Evolutionary conservation across 768 basidiomycete genomes (phyloP).

Genomic region (Tulasnella sp.): DNA sequence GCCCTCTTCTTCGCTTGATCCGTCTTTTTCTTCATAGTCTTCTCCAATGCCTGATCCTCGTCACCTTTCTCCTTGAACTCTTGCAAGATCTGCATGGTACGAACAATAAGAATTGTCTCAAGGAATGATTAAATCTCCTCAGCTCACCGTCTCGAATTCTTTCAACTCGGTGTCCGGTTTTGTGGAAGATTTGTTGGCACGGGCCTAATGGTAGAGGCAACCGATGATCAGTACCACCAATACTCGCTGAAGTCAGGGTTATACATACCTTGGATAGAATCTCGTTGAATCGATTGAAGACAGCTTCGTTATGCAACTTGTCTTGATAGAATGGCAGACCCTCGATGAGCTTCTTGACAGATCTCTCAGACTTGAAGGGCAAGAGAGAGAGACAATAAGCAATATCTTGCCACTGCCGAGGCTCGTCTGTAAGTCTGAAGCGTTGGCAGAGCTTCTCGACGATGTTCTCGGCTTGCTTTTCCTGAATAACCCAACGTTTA

Average conservation of each 20-base stretch:
- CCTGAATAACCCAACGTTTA: conserved; percentile 42
- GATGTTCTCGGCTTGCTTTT: conserved; percentile 95
- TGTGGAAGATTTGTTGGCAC: conserved; percentile 80
- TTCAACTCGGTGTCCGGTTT: conserved; percentile 89
- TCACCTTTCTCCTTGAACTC: conserved; percentile 73
- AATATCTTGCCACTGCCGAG: conserved; percentile 95
- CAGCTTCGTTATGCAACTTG: conserved; percentile 79
- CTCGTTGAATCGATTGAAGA: conserved; percentile 72
- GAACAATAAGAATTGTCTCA: conserved; percentile 1
- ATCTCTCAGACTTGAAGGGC: conserved; percentile 94
- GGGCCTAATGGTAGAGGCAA: conserved; percentile 38
- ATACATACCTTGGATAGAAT: conserved; percentile 69
- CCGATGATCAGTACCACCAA: not conserved
- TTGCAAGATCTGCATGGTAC: conserved; percentile 55
- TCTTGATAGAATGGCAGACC: conserved; percentile 87
- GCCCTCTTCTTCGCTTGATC: conserved; percentile 65
- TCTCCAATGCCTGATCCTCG: conserved; percentile 84
- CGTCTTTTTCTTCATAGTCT: conserved; percentile 69
- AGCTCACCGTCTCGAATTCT: conserved; percentile 74
- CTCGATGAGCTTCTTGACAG: conserved; percentile 92
- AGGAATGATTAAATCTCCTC: conserved; percentile 16
- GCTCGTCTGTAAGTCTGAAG: conserved; percentile 75
- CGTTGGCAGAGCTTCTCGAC: conserved; percentile 97
- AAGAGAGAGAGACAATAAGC: conserved; percentile 88
- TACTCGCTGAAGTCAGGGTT: not conserved